phyloP scores from a whole-genome alignment of 768 basidiomycete genomes.

The Russula vinacea region DNA sequence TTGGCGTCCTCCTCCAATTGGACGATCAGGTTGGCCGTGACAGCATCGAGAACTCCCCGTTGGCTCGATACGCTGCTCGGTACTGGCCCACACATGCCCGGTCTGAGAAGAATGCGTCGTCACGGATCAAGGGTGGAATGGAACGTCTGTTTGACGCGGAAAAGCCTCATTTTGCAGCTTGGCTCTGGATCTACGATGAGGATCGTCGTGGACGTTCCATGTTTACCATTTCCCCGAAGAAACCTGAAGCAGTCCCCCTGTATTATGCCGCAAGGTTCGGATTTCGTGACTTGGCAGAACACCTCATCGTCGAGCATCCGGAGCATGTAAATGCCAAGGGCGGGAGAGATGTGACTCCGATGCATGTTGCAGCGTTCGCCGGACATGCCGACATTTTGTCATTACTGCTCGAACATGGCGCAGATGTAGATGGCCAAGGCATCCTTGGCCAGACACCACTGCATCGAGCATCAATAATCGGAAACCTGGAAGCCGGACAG shows the following conservation, averaged over 20 bases:
- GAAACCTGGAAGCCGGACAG: background rate
- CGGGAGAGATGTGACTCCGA: background rate
- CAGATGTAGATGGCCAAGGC: background rate
- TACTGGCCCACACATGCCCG: no score
- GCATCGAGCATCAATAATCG: accelerated
- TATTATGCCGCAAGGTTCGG: background rate
- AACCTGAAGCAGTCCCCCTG: background rate
- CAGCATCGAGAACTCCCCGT: no score
- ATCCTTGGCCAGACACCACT: background rate
- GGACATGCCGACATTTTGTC: background rate
- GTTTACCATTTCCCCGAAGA: no score
- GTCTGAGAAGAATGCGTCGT: no score
- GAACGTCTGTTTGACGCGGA: no score
- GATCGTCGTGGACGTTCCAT: no score
- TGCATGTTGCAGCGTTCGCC: accelerated
- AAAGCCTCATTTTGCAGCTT: no score
- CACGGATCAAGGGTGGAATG: no score
- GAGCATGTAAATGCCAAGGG: background rate
- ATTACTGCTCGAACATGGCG: background rate
- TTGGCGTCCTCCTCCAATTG: no score
- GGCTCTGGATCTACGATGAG: no score
- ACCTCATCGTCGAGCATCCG: background rate
- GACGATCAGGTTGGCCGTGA: no score
- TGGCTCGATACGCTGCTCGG: no score
- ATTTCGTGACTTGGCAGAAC: background rate